phyloP scores from a whole-genome alignment of 2,329 filamentous ascomycete species.

The Fusarium cicatricum region DNA sequence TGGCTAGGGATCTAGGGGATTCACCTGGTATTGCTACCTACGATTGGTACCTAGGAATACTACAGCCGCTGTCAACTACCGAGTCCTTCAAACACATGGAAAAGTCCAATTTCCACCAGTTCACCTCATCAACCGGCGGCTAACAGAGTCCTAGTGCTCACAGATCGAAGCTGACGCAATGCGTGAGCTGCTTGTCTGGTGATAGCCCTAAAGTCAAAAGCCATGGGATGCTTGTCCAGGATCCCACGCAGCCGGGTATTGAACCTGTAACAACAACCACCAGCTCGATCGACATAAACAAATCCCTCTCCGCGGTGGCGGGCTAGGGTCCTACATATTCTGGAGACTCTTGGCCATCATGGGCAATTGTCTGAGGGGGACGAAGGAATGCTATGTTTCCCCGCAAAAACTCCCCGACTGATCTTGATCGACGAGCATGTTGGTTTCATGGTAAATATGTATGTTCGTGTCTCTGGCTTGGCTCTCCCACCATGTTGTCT shows the following conservation, averaged over 20 bases:
- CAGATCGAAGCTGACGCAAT: slow-evolving; percentile 39
- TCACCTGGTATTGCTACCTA: too few relatives aligned
- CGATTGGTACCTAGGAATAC: too few relatives aligned
- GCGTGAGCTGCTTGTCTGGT: slow-evolving; percentile 34
- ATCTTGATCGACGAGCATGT: slow-evolving; percentile 17
- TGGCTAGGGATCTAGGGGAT: too few relatives aligned
- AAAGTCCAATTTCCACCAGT: slow-evolving; percentile 34
- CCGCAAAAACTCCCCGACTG: slow-evolving; percentile 17
- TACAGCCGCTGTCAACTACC: background rate
- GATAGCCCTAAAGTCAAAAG: slow-evolving; percentile 36
- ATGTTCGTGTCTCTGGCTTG: slow-evolving; percentile 1
- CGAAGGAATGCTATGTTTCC: slow-evolving; percentile 24
- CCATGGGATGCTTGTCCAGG: slow-evolving; percentile 32
- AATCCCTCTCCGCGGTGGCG: slow-evolving; percentile 17
- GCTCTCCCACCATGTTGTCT: background rate
- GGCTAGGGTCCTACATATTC: slow-evolving; percentile 23
- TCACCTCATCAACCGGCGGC: slow-evolving; percentile 25
- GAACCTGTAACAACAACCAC: slow-evolving; percentile 11
- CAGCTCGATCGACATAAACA: slow-evolving; percentile 15
- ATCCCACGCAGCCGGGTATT: slow-evolving; percentile 15
- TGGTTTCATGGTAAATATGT: background rate
- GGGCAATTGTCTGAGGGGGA: background rate
- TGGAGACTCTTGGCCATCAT: slow-evolving; percentile 27
- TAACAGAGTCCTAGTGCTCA: slow-evolving; percentile 33
- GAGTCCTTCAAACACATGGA: background rate